phyloP scores from a whole-genome alignment of 2,329 filamentous ascomycete species.

The Pseudopithomyces maydicus region DNA sequence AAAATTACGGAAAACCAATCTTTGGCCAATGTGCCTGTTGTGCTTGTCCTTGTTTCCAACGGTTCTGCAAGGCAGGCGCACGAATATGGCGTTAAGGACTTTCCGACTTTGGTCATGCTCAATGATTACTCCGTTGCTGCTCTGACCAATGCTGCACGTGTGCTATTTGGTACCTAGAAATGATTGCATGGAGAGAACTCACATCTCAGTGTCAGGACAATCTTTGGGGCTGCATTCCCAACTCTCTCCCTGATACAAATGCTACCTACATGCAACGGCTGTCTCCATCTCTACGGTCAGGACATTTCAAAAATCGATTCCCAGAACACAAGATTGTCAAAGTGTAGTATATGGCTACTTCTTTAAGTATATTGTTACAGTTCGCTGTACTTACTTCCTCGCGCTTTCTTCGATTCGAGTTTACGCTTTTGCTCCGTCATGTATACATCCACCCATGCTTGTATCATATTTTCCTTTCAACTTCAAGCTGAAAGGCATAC shows the following conservation, averaged over 20 bases:
- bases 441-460: neutral
- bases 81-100: slow-evolving; percentile 27
- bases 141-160: slow-evolving; percentile 27
- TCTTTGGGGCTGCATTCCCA: no score
- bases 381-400: slow-evolving; percentile 5
- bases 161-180: slow-evolving; percentile 34
- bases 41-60: slow-evolving; percentile 35
- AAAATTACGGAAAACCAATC: slow-evolving; percentile 20
- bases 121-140: slow-evolving; percentile 36
- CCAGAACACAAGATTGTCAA: no score
- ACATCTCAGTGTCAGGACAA: no score
- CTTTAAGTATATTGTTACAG: neutral
- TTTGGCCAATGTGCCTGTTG: slow-evolving; percentile 25
- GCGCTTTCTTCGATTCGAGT: neutral
- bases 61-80: slow-evolving; percentile 18
- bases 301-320: no score
- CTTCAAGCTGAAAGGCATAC: neutral
- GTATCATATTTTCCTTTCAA: neutral
- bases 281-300: no score
- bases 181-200: slow-evolving; percentile 3
- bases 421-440: neutral
- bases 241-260: no score
- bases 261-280: no score
- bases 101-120: slow-evolving; percentile 33
- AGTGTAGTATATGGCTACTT: no score